Percentiles rank a stretch among this genome's conserved stretches.
Conservation (phyloP, 2,329 filamentous ascomycete species). For the Acarospora socialis region DNA sequence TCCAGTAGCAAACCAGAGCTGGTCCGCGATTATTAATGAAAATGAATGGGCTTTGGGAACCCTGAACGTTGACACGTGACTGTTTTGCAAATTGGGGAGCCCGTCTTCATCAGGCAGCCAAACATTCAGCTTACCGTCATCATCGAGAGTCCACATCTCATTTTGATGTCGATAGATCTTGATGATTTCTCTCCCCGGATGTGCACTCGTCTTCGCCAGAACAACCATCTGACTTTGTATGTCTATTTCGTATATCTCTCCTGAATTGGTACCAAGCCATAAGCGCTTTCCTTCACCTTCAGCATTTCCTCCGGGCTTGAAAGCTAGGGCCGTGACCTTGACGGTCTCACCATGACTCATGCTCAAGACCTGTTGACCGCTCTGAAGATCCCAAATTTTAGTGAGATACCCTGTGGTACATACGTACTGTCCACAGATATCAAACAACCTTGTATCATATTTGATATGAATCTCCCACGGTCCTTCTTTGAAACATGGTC, state of each 20-base stretch:
- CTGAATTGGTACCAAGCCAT: slow-evolving; percentile 81
- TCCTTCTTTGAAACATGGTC: slow-evolving; percentile 59
- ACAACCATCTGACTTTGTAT: slow-evolving; percentile 58
- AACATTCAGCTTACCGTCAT: slow-evolving; percentile 70
- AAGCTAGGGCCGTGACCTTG: slow-evolving; percentile 66
- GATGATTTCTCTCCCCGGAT: slow-evolving; percentile 64
- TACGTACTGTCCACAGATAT: slow-evolving; percentile 74
- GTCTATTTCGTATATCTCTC: slow-evolving; percentile 83
- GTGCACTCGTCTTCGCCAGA: slow-evolving; percentile 53
- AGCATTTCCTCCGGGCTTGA: slow-evolving; percentile 67
- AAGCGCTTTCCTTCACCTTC: slow-evolving; percentile 67
- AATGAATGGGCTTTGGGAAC: slow-evolving; percentile 72
- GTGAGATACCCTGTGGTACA: slow-evolving; percentile 81
- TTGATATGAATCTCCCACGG: slow-evolving; percentile 66
- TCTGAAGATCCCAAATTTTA: slow-evolving; percentile 71
- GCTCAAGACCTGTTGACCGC: slow-evolving; percentile 69
- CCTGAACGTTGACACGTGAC: too few relatives aligned
- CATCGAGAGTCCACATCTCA: slow-evolving; percentile 89
- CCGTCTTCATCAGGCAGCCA: slow-evolving; percentile 72
- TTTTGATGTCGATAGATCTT: slow-evolving; percentile 76
- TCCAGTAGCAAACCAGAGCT: slow-evolving; percentile 76
- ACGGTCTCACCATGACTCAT: slow-evolving; percentile 72
- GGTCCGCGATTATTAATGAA: slow-evolving; percentile 71
- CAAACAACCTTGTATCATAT: slow-evolving; percentile 75
- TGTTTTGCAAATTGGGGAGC: slow-evolving; percentile 58